phyloP scores from a whole-genome alignment of 2,329 filamentous ascomycete species.

The Aspergillus brasiliensis region DNA sequence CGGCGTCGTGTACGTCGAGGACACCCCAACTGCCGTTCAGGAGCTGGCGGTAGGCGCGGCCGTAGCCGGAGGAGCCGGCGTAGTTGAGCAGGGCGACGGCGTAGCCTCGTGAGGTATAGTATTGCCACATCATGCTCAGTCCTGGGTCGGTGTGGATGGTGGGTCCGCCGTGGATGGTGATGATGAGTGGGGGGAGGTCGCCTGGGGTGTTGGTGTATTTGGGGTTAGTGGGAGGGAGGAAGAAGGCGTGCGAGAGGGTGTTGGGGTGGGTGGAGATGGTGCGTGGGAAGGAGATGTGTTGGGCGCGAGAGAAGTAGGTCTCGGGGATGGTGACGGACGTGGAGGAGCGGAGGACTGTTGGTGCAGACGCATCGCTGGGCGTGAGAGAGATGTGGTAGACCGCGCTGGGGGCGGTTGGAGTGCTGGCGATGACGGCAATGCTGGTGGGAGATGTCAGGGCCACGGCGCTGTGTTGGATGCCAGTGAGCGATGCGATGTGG shows the following conservation, averaged over 20 bases:
- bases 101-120: constrained; percentile 58
- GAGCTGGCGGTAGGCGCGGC: constrained; percentile 52
- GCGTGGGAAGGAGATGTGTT: constrained; percentile 3
- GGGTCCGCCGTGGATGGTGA: constrained; percentile 56
- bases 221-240: constrained; percentile 55
- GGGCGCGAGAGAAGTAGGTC: neutral
- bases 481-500: neutral
- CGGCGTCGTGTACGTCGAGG: constrained; percentile 55
- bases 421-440: constrained; percentile 25
- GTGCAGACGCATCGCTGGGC: neutral
- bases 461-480: constrained; percentile 17
- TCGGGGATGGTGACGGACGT: neutral
- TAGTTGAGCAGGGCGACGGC: constrained; percentile 57
- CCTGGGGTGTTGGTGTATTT: constrained; percentile 34
- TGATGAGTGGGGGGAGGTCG: constrained; percentile 52
- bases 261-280: neutral
- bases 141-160: constrained; percentile 49
- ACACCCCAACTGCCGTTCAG: constrained; percentile 56
- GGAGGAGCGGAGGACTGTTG: neutral
- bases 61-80: constrained; percentile 55
- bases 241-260: constrained; percentile 32
- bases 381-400: constrained; percentile 17
- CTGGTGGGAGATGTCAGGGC: constrained; percentile 19
- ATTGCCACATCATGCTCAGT: constrained; percentile 51
- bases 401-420: constrained; percentile 22